Evolutionary conservation across 345 rosid genomes (phyloP).

Genomic region (Acer negundo): DNA sequence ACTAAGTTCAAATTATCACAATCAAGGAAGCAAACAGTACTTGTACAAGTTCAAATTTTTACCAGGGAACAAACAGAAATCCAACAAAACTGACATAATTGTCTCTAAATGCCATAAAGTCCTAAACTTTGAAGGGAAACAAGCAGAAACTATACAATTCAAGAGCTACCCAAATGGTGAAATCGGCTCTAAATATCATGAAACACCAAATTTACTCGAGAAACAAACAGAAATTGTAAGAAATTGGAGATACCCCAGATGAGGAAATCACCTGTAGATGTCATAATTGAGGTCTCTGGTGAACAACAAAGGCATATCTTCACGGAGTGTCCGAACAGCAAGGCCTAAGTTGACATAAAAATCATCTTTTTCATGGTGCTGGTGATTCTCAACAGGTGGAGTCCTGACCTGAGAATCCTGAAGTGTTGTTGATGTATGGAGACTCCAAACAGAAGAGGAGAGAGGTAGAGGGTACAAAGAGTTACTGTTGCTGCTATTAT

Average conservation of each 20-base stretch:
- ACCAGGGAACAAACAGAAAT: background rate
- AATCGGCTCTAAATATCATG: background rate
- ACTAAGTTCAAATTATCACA: background rate
- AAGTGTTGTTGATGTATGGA: conserved; percentile 38
- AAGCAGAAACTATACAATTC: background rate
- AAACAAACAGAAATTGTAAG: conserved; percentile 7
- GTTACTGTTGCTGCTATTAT: conserved; percentile 9
- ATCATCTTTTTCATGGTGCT: conserved; percentile 47
- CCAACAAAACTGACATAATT: background rate
- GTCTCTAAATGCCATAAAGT: background rate
- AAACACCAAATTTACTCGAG: background rate
- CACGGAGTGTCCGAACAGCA: conserved; percentile 85
- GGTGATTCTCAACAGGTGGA: conserved; percentile 30
- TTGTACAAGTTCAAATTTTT: background rate
- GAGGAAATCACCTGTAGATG: conserved; percentile 68
- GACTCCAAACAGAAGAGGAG: conserved; percentile 26
- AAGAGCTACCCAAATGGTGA: too few relatives aligned
- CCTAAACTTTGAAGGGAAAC: background rate
- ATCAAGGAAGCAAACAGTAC: background rate
- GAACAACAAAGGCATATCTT: conserved; percentile 80
- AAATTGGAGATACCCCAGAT: conserved; percentile 27
- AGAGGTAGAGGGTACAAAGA: conserved; percentile 24
- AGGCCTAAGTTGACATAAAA: conserved; percentile 80
- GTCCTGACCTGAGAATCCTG: conserved; percentile 47
- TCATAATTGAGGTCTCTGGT: conserved; percentile 77